phyloP scores from a whole-genome alignment of 2,329 filamentous ascomycete species.

The Aspergillus sp. region DNA sequence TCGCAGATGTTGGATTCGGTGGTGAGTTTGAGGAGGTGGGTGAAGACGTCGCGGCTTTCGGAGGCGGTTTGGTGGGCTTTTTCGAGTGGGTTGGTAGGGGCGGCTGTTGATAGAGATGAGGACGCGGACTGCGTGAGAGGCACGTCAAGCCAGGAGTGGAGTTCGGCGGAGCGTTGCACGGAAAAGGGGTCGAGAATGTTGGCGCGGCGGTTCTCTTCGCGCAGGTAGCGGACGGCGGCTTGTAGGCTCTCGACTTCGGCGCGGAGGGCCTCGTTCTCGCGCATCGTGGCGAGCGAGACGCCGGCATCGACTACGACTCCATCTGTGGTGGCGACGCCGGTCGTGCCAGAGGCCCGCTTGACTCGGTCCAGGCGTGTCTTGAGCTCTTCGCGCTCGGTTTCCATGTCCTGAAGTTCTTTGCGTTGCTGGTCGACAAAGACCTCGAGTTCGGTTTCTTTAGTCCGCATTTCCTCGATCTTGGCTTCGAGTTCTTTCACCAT shows the following conservation, averaged over 20 bases:
- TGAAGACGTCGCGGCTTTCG: constrained; percentile 44
- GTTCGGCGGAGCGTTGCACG: constrained; percentile 38
- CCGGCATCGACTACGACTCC: constrained; percentile 40
- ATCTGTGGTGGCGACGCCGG: constrained; percentile 36
- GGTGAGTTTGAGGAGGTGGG: constrained; percentile 43
- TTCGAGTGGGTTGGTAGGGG: constrained; percentile 28
- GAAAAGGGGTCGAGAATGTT: constrained; percentile 44
- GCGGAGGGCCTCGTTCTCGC: constrained; percentile 45
- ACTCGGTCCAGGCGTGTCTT: constrained; percentile 43
- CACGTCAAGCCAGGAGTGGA: constrained; percentile 46
- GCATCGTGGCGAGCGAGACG: constrained; percentile 40
- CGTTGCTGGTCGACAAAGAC: constrained; percentile 35
- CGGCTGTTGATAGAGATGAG: constrained; percentile 1
- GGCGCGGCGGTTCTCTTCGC: constrained; percentile 44
- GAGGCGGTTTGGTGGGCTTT: constrained; percentile 35
- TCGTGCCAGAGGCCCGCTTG: constrained; percentile 41
- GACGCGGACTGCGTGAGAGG: constrained; percentile 29
- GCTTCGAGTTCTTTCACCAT: constrained; percentile 45
- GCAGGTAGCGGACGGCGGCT: constrained; percentile 47
- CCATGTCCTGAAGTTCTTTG: constrained; percentile 36
- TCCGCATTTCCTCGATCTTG: constrained; percentile 41
- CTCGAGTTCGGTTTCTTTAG: constrained; percentile 33
- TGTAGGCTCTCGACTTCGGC: constrained; percentile 45
- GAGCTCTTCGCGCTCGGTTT: constrained; percentile 42
- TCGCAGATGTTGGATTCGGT: constrained; percentile 42